A percentile compares a stretch with the other conserved stretches of the same genome.
Evolutionary conservation across 2,329 filamentous ascomycete species (phyloP).

Genomic region (Cercospora sesami): DNA sequence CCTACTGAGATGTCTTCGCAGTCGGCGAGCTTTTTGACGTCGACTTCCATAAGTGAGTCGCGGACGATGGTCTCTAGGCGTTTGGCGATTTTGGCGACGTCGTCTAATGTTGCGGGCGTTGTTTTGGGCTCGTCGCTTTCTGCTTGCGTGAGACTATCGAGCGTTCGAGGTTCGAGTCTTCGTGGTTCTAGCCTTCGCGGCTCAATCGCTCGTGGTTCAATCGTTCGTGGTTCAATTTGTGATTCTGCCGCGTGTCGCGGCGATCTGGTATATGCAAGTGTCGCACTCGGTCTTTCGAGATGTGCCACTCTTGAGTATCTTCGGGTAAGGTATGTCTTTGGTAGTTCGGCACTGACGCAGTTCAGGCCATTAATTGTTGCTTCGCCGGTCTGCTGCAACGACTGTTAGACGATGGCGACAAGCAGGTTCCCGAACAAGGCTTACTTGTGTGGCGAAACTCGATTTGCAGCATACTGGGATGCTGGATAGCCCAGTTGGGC

Average conservation of each 20-base stretch:
- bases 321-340: not conserved
- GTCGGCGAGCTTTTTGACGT: not conserved
- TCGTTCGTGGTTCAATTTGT: not conserved
- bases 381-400: not conserved
- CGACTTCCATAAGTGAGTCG: not conserved
- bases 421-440: not conserved
- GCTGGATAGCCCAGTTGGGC: not conserved
- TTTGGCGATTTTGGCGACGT: not conserved
- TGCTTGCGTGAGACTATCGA: not conserved
- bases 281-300: not conserved
- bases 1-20: slow-evolving; percentile 2
- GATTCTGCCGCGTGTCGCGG: not conserved
- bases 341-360: slow-evolving; percentile 3
- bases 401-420: not conserved
- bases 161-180: not conserved
- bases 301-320: slow-evolving; percentile 6
- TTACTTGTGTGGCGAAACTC: not conserved
- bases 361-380: slow-evolving; percentile 1
- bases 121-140: not conserved
- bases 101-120: not conserved
- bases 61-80: not conserved
- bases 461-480: slow-evolving; percentile 1
- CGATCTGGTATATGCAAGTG: slow-evolving; percentile 1
- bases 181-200: not conserved
- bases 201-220: not conserved